phyloP scores from a whole-genome alignment of 495 filamentous ascomycete species.

The Neurospora africana region DNA sequence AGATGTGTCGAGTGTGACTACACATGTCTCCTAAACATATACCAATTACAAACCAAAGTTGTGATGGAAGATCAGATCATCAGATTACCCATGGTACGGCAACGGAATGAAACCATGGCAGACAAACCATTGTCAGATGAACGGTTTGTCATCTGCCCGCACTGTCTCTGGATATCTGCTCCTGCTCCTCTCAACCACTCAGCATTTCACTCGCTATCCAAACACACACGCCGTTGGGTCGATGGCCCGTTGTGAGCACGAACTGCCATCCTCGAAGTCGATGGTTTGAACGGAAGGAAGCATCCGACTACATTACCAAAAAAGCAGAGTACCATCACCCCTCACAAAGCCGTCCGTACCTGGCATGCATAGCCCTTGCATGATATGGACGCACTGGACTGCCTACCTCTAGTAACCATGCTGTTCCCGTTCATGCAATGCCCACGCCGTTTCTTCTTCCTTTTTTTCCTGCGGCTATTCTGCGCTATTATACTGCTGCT shows the following conservation, averaged over 20 bases:
- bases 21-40: not conserved
- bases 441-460: not conserved
- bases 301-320: not conserved
- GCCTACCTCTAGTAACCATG: not conserved
- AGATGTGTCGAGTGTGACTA: not conserved
- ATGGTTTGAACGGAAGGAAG: not conserved
- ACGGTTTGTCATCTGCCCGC: not conserved
- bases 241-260: not conserved
- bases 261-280: not conserved
- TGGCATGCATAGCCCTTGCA: not conserved
- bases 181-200: not conserved
- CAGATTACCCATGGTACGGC: not conserved
- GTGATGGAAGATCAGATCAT: not conserved
- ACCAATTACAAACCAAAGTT: not conserved
- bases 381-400: not conserved
- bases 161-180: not conserved
- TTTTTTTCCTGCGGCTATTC: not conserved
- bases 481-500: not conserved
- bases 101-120: not conserved
- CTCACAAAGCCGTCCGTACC: not conserved
- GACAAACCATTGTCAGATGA: not conserved
- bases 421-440: not conserved
- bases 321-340: not conserved
- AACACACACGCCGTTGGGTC: not conserved
- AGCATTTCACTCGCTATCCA: not conserved